Conservation (phyloP, 2,329 filamentous ascomycete species). For the Alternaria tenuissima region DNA sequence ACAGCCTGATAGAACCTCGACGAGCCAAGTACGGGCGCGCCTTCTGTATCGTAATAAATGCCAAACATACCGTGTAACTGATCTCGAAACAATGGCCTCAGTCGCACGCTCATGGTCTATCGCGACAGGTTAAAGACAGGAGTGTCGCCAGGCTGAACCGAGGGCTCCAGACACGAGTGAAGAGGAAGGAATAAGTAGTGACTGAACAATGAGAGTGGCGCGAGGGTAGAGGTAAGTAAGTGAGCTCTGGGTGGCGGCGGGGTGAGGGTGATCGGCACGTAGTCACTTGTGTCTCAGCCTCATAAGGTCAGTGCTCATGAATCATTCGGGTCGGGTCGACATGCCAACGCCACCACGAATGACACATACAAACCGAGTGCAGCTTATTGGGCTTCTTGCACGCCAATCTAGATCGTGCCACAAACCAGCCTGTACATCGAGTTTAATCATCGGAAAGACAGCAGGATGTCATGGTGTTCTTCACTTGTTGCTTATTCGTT, state of each 20-base stretch:
- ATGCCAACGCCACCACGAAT: conserved; percentile 17
- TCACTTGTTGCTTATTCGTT: not conserved
- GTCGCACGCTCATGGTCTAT: conserved; percentile 44
- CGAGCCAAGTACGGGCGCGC: not conserved
- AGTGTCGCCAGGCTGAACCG: conserved; percentile 20
- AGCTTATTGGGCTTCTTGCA: not conserved
- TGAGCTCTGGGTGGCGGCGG: conserved; percentile 21
- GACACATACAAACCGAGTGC: conserved; percentile 4
- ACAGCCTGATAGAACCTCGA: not conserved
- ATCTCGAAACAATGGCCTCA: conserved; percentile 40
- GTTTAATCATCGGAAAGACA: conserved; percentile 8
- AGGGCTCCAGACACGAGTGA: conserved; percentile 12
- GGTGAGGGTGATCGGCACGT: conserved; percentile 19
- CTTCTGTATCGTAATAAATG: conserved; percentile 9
- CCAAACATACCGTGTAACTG: conserved; percentile 37
- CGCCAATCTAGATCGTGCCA: not conserved
- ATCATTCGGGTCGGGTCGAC: conserved; percentile 20
- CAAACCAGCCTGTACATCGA: conserved; percentile 10
- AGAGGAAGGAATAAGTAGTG: conserved; percentile 11
- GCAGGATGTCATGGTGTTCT: not conserved
- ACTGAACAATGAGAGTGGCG: conserved; percentile 11
- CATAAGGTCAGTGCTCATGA: conserved; percentile 19
- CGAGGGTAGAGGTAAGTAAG: conserved; percentile 16
- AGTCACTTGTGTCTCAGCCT: conserved; percentile 20
- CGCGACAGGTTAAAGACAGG: conserved; percentile 15